Base-by-base conservation (phyloP, 179 eudicot species). In the Pouteria campechiana region DNA sequence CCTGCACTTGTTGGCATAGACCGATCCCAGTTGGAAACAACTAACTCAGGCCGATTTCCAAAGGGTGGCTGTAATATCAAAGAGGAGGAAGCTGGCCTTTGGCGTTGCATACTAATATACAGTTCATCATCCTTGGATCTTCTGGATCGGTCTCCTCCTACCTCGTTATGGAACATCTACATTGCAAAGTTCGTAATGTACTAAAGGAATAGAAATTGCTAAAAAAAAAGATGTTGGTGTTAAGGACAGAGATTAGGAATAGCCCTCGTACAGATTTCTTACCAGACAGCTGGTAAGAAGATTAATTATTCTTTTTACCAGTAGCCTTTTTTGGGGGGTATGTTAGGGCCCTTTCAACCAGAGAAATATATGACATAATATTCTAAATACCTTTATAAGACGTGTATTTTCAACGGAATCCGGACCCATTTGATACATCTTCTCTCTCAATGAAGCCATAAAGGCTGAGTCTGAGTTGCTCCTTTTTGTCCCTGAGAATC, bases 391-490 rank as follows among this genome's bases (percentile, higher is more conserved):
- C 83, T 84, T 80, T 56, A 55, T 57, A 41, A 69, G 37, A 63
- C 72, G 73, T 17, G 79, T 68, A 44, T 53, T 58, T 35, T 80
- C 78, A 3, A 52, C 25, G 17, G 70, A 68, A 30, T 69, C 76
- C 2, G 77, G 61, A 45, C 53, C 62, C 27, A 22, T 46, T 10
- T 65, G 68, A 14, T 63, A 72, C 33, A 65, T 42, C 46, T 67
- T 69, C 23, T 76, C 90, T 48, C 70, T 67, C 5, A 76, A 69
- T 36, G 78, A 53, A 24, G 63, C 64, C 57, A 67, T 45, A 32
- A 70, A 74, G 51, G 25, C 61, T 34, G 83, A 63, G 52, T 76
- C 94, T 0, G 75, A 71, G 63, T 66, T 65, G 45, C 71, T 69
- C 46, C 82, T 50, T 44, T 80, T 83, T 43, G 54, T 60, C 15